A percentile compares a stretch with the other conserved stretches of the same genome.
These are phyloP conservation scores for Herpotrichia juniperi DNA, from an alignment of 2,329 filamentous ascomycete species.

Conservation along the genomic window DNA sequence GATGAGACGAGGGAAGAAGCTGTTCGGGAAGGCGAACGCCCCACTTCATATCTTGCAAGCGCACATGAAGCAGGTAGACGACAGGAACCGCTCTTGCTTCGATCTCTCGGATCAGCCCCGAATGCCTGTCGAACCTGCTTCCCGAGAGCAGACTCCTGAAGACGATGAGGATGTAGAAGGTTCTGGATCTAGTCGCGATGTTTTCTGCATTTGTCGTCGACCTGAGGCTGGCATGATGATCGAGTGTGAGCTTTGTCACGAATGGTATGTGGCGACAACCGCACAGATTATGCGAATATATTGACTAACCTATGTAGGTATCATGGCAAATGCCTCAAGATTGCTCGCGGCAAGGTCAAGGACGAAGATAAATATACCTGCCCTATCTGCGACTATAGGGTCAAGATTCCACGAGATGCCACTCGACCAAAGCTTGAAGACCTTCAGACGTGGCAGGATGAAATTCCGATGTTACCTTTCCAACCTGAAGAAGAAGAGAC, in stretches of 20 bases:
- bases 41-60: constrained; percentile 93
- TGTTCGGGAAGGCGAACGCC: constrained; percentile 97
- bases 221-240: constrained; percentile 99
- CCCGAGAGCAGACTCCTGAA: constrained; percentile 74
- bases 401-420: constrained; percentile 95
- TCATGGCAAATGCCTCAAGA: constrained; percentile 97
- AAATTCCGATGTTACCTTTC: constrained; percentile 82
- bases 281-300: background rate
- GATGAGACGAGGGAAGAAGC: constrained; percentile 97
- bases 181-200: constrained; percentile 67
- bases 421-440: constrained; percentile 95
- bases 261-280: constrained; percentile 72
- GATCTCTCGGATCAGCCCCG: constrained; percentile 88
- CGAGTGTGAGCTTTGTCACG: constrained; percentile 96
- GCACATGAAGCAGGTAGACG: constrained; percentile 91
- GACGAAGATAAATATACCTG: constrained; percentile 99
- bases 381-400: constrained; percentile 95
- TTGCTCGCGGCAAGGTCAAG: constrained; percentile 95
- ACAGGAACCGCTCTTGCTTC: constrained; percentile 90
- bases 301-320: constrained; percentile 68
- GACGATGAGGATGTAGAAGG: constrained; percentile 55
- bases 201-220: constrained; percentile 95
- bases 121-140: constrained; percentile 88
- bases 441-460: constrained; percentile 80
- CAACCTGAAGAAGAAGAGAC: constrained; percentile 94